Conservation (phyloP, 495 filamentous ascomycete species). For the Annulohypoxylon maeteangense region DNA sequence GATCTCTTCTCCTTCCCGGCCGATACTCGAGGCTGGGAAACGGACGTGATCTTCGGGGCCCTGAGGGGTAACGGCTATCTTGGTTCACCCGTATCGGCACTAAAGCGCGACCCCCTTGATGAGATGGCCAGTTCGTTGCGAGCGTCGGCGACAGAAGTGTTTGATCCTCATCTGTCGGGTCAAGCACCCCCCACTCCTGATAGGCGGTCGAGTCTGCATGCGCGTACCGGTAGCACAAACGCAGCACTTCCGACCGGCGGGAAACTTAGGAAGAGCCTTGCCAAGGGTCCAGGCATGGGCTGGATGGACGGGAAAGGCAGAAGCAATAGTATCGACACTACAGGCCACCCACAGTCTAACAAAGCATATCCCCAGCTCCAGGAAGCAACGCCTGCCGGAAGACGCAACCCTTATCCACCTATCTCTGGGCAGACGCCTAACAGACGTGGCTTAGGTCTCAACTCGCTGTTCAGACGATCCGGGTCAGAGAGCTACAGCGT, state of each 20-base stretch:
- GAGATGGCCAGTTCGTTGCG: constrained; percentile 51
- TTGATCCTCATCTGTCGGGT: constrained; percentile 36
- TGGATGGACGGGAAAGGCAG: constrained; percentile 43
- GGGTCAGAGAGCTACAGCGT: constrained; percentile 43
- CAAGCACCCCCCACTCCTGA: constrained; percentile 52
- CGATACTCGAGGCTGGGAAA: constrained; percentile 52
- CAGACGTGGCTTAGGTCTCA: constrained; percentile 49
- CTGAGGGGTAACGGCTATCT: constrained; percentile 51
- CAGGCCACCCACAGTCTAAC: constrained; percentile 4
- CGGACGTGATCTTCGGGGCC: constrained; percentile 56
- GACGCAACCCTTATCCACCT: constrained; percentile 59
- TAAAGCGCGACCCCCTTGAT: constrained; percentile 53
- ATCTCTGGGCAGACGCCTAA: constrained; percentile 52
- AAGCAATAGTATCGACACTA: constrained; percentile 54
- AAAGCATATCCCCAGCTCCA: constrained; percentile 4
- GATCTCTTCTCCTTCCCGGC: constrained; percentile 60
- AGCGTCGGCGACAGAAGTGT: constrained; percentile 38
- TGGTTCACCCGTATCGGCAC: constrained; percentile 42
- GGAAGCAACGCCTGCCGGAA: constrained; percentile 37
- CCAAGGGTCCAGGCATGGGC: constrained; percentile 14
- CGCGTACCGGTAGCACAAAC: constrained; percentile 47
- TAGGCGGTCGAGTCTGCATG: constrained; percentile 57
- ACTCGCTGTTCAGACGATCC: constrained; percentile 52
- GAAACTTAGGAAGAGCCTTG: constrained; percentile 44
- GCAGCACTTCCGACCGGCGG: constrained; percentile 32